These are phyloP conservation scores for Fusarium guadeloupense DNA, from an alignment of 2,329 filamentous ascomycete genomes.

Conservation along the genomic window DNA sequence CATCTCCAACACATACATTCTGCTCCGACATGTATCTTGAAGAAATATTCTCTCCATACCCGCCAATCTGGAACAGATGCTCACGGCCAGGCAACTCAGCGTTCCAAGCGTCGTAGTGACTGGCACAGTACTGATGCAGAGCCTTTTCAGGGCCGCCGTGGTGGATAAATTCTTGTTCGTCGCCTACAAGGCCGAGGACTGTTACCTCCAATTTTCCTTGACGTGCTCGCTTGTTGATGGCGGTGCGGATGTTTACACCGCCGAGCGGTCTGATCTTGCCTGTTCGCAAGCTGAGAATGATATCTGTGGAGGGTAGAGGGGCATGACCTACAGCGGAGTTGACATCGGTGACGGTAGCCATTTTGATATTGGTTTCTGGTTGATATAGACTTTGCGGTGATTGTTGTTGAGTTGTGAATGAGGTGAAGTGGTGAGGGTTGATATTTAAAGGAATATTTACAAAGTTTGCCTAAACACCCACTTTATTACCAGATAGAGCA, in stretches of 20 bases:
- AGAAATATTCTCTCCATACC: constrained; percentile 32
- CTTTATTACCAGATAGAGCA: no score
- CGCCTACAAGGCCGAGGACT: constrained; percentile 18
- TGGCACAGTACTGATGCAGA: constrained; percentile 29
- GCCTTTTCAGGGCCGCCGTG: constrained; percentile 31
- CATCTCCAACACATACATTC: constrained; percentile 34
- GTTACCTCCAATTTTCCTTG: constrained; percentile 22
- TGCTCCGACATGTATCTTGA: constrained; percentile 21
- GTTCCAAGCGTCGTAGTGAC: constrained; percentile 29
- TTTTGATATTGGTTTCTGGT: no score
- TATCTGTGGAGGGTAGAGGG: constrained; percentile 23
- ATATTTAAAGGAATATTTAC: no score
- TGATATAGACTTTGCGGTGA: no score
- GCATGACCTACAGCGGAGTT: no score
- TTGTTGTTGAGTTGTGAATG: no score
- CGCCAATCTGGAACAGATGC: constrained; percentile 26
- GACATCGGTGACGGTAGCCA: no score
- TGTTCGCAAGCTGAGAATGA: constrained; percentile 28
- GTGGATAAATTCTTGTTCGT: constrained; percentile 26
- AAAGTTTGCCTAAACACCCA: no score
- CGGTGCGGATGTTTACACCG: constrained; percentile 27
- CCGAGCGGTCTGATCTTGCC: constrained; percentile 27
- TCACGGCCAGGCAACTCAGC: constrained; percentile 14
- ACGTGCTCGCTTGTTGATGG: constrained; percentile 27
- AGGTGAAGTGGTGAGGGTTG: no score